These are phyloP conservation scores for Panaeolus cyanescens DNA, from an alignment of 768 basidiomycete genomes.

Conservation along the genomic window DNA sequence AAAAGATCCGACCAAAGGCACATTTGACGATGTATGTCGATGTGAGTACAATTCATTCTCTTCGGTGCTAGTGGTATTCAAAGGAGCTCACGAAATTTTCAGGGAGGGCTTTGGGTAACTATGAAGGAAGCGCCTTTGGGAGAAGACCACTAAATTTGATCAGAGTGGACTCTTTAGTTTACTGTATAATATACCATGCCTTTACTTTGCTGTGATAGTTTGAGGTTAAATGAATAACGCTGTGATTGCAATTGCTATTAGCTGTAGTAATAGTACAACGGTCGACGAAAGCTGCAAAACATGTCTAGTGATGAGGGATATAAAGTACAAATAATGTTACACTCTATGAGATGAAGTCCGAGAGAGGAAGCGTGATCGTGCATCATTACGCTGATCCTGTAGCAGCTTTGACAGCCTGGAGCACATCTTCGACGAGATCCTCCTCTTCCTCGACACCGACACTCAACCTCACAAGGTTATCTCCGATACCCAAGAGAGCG, in stretches of 20 bases:
- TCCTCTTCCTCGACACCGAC: slow-evolving; percentile 89
- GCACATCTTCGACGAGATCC: slow-evolving; percentile 76
- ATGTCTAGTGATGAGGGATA: neutral
- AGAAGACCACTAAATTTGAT: neutral
- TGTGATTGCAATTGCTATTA: neutral
- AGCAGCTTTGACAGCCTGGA: slow-evolving; percentile 50
- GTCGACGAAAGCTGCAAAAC: neutral
- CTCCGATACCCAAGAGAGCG: slow-evolving; percentile 71
- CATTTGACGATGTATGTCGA: slow-evolving; percentile 48
- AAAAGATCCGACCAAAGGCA: slow-evolving; percentile 35
- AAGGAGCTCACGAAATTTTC: slow-evolving; percentile 12
- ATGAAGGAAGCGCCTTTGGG: slow-evolving; percentile 18
- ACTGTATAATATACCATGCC: too few relatives aligned
- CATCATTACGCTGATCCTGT: slow-evolving; percentile 2
- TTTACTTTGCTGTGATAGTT: too few relatives aligned
- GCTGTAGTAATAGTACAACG: neutral
- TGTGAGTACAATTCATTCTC: slow-evolving; percentile 14
- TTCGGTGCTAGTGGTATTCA: slow-evolving; percentile 6
- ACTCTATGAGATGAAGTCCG: neutral
- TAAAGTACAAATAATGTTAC: slow-evolving; percentile 3
- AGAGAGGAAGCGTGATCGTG: neutral
- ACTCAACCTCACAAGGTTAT: slow-evolving; percentile 74
- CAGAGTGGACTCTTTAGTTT: too few relatives aligned
- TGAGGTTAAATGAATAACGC: neutral
- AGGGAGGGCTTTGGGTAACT: slow-evolving; percentile 32